phyloP scores from a whole-genome alignment of 2,329 filamentous ascomycete species.

The Helotiales sp. region DNA sequence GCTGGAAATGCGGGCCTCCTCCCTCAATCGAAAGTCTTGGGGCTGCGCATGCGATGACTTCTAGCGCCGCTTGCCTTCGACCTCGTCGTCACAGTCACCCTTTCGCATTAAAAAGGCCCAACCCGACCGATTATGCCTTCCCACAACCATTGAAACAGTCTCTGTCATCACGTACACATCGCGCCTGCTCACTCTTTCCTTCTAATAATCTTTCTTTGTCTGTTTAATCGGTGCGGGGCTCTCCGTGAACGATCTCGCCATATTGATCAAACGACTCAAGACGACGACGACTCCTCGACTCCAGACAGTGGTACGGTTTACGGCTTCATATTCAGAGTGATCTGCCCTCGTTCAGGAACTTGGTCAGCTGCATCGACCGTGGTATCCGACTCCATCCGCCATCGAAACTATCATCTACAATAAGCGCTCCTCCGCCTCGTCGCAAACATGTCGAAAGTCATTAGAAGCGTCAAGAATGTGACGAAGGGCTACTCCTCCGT shows the following conservation, averaged over 20 bases:
- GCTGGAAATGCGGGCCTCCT: conserved; percentile 7
- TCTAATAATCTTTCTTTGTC: conserved; percentile 1
- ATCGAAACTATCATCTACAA: background rate
- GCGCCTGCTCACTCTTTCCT: background rate
- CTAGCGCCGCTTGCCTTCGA: conserved; percentile 10
- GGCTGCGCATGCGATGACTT: conserved; percentile 15
- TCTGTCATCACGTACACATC: background rate
- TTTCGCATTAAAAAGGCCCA: conserved; percentile 27
- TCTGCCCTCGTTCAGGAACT: conserved; percentile 15
- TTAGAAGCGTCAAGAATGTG: conserved; percentile 98
- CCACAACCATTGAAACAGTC: conserved; percentile 29
- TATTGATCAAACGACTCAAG: conserved; percentile 17
- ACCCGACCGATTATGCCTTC: conserved; percentile 25
- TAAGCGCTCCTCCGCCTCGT: conserved; percentile 18
- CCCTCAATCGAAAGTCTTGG: conserved; percentile 6
- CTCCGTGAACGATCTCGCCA: conserved; percentile 14
- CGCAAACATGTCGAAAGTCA: conserved; percentile 87
- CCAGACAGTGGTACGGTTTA: conserved; percentile 14
- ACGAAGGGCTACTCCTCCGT: conserved; percentile 97
- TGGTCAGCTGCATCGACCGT: conserved; percentile 6
- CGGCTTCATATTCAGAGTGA: conserved; percentile 11
- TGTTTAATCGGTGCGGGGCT: conserved; percentile 25
- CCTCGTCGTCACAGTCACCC: conserved; percentile 17
- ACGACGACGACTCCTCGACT: conserved; percentile 20
- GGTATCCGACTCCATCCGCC: background rate